Base-by-base conservation (phyloP, 352 stramenopile genomes). In the Phytopythium litorale region DNA sequence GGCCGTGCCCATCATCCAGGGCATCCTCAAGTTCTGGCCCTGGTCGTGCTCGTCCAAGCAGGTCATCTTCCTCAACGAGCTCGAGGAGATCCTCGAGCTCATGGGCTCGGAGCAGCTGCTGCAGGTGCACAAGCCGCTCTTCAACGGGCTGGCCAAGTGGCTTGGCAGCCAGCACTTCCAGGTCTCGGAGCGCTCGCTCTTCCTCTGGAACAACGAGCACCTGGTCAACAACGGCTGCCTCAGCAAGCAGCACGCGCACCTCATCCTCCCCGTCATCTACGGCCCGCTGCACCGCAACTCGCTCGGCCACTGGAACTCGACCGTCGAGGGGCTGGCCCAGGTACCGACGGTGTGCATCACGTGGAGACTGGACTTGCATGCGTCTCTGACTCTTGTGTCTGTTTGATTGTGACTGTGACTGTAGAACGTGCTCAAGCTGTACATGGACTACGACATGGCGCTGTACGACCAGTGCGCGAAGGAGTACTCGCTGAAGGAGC, bases 121-220 rank as follows among this genome's bases (percentile, higher is more conserved):
- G 40, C 72, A 96, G 56, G 71, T 97, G 25, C 81, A 92, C 63
- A 85, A 92, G 51, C 70, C 73, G 30, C 76, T 97, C 2, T 96
- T 94, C 60, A 74, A 80, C 21, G 76, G 89, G 15, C 62, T 97
- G 48, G 75, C 87, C 43, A 87, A 92, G 60, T 98, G 91, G 76
- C 76, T 99, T 1, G 91, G 94, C 56, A 97, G 82, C 32, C 89
- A 98, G 70, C 96, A 99, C 69, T 99, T 99, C 66, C 96, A 99
- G 76, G 84, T 95, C 5, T 97, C 97, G 38, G 97, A 99, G 75
- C 90, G 97, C 18, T 94, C 97, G 19, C 79, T 99, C 6, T 99
- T 98, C 70, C 81, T 99, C 21, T 99, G 97, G 97, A 99, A 99
- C 76, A 99, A 99, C 65, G 96, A 99, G 64, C 95, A 98, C 64